Evolutionary conservation across 805 yeast species (phyloP).

Genomic region (Priceomyces fermenticarens): DNA sequence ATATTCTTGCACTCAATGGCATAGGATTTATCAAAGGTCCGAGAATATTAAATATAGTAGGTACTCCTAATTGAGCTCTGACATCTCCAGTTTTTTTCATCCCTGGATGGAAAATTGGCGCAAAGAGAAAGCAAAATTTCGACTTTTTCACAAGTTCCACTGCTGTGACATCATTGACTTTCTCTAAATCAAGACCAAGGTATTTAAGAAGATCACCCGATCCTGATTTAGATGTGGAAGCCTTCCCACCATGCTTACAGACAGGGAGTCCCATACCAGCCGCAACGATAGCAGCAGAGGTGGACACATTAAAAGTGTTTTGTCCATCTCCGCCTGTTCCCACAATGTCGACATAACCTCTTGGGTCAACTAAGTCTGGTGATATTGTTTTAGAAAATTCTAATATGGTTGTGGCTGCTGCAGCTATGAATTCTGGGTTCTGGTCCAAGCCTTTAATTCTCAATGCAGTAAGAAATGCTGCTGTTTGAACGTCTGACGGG

Average conservation of each 20-base stretch:
- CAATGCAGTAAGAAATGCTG: conserved; percentile 77
- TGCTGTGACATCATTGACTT: conserved; percentile 61
- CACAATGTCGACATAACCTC: conserved; percentile 79
- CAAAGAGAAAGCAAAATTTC: conserved; percentile 71
- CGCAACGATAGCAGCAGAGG: conserved; percentile 90
- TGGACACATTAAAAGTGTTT: conserved; percentile 93
- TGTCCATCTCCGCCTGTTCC: conserved; percentile 99
- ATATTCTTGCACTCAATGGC: conserved; percentile 70
- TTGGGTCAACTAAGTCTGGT: conserved; percentile 38
- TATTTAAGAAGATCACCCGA: conserved; percentile 83
- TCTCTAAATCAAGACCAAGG: conserved; percentile 79
- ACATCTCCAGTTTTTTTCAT: conserved; percentile 80
- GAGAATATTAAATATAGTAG: conserved; percentile 88
- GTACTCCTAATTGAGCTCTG: conserved; percentile 79
- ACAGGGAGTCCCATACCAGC: conserved; percentile 83
- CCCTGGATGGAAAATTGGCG: conserved; percentile 92
- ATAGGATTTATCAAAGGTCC: conserved; percentile 96
- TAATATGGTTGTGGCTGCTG: conserved; percentile 75
- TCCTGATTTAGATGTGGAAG: conserved; percentile 89
- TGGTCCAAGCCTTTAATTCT: conserved; percentile 76
- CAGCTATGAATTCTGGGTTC: conserved; percentile 75
- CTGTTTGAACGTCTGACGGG: conserved; percentile 66
- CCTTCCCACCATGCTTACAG: conserved; percentile 97
- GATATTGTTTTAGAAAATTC: conserved; percentile 60
- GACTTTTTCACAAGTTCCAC: conserved; percentile 53